These are phyloP conservation scores for Rhizopogon sp. DNA, from an alignment of 768 basidiomycete genomes.

Conservation along the genomic window DNA sequence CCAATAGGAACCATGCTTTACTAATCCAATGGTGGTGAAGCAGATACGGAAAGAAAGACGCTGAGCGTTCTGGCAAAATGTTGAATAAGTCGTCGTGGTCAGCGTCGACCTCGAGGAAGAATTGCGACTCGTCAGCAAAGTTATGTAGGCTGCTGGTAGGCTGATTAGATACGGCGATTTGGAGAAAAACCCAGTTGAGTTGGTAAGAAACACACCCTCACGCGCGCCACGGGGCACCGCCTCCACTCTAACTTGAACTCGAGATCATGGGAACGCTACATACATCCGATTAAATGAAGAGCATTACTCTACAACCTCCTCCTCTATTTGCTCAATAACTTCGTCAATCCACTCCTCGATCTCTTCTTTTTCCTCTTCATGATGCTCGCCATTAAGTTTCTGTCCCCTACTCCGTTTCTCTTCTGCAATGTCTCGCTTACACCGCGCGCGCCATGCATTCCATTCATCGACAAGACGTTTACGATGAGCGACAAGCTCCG, in stretches of 20 bases:
- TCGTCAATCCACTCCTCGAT: conserved; percentile 95
- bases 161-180: neutral
- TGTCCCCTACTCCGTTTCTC: conserved; percentile 39
- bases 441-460: conserved; percentile 91
- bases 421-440: conserved; percentile 61
- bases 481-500: conserved; percentile 86
- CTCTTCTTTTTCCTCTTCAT: conserved; percentile 71
- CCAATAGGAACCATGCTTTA: conserved; percentile 24
- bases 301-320: conserved; percentile 54
- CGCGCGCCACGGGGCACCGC: neutral
- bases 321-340: conserved; percentile 88
- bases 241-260: neutral
- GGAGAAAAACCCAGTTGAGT: neutral
- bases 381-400: conserved; percentile 27
- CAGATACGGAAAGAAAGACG: neutral
- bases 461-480: conserved; percentile 95
- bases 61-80: neutral
- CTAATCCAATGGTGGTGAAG: conserved; percentile 12
- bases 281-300: neutral
- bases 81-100: neutral
- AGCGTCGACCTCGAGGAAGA: neutral
- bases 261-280: neutral
- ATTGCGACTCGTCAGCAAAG: neutral
- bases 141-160: neutral
- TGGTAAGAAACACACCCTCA: neutral